Base-by-base conservation (phyloP, 2,329 filamentous ascomycete species). In the Fusarium algeriense region DNA sequence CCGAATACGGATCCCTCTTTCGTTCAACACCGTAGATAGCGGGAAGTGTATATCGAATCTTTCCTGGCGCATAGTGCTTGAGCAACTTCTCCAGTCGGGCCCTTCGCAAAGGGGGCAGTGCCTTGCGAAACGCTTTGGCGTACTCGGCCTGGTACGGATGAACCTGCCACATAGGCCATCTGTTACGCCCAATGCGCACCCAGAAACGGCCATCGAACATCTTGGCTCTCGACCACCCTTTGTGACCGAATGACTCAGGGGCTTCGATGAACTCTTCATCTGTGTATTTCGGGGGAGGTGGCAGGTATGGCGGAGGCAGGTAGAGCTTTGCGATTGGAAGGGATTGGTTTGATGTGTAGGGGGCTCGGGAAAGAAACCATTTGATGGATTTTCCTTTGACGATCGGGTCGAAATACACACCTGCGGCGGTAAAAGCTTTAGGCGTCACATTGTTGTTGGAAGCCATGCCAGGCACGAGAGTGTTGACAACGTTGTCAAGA, bases 191-290 rank as follows among this genome's bases (percentile, higher is more conserved):
- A 13, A 89, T 60, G 19, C 84, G 82, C 19, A 91, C 78, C 90
- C 90, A 92, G 78, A 86, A 91, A 4, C 90, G 87, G 1, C 88
- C 87, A 77, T 92, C 90, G 81, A 85, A 92, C 58, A 86, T 77
- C 49, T 77, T 76, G 15, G 75, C 70, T 23, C 70, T 75, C 48
- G 76, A 79, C 79, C 80, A 82, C 30, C 71, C 74, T 12, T 73
- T 64, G 80, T 83, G 83, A 3, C 55, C 67, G 38, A 67, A 44
- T 19, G 60, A 40, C n/a, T 65, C 53, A 5, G 61, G 55, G 14
- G 57, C 38, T 7, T 69, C 67, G 6, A 19, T 43, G 2, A 61
- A 37, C 11, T 73, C 61, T 19, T 44, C 45, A 8, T 38, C 32
- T 12, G 70, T 53, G 12, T 61, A 56, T 20, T 67, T 67, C 4